phyloP scores from a whole-genome alignment of 306 rosid genomes.

The Glycine soja region DNA sequence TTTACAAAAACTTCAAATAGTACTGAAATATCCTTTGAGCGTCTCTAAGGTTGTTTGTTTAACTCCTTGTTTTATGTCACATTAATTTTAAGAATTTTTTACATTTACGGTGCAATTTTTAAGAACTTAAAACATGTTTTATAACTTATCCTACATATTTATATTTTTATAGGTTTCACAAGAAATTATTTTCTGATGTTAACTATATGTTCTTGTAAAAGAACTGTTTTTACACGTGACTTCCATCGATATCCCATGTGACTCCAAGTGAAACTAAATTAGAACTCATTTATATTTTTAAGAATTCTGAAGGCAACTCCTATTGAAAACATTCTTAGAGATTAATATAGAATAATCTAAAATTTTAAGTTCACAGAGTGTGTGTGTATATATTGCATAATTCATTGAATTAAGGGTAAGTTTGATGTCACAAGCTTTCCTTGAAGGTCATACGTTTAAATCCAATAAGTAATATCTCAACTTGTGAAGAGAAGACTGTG shows the following conservation, averaged over 20 bases:
- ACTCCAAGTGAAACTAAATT: not conserved
- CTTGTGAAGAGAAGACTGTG: not conserved
- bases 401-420: not conserved
- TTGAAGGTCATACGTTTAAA: not conserved
- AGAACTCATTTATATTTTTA: too few species aligned
- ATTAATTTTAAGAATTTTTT: too few species aligned
- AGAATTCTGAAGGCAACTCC: not conserved
- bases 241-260: not conserved
- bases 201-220: too few species aligned
- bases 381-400: not conserved
- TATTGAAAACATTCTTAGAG: not conserved
- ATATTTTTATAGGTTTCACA: not conserved
- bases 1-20: too few species aligned
- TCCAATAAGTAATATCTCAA: not conserved
- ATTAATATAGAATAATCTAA: not conserved
- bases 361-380: not conserved
- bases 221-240: not conserved
- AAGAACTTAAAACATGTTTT: too few species aligned
- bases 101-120: too few species aligned
- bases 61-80: too few species aligned
- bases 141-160: too few species aligned
- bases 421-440: not conserved
- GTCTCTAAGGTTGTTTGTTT: too few species aligned
- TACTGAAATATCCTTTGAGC: too few species aligned
- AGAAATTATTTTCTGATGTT: not conserved